Percentiles rank a stretch among this genome's conserved stretches.
phyloP scores from a whole-genome alignment of 1,284 basidiomycete genomes.

The Sporisorium reilianum region DNA sequence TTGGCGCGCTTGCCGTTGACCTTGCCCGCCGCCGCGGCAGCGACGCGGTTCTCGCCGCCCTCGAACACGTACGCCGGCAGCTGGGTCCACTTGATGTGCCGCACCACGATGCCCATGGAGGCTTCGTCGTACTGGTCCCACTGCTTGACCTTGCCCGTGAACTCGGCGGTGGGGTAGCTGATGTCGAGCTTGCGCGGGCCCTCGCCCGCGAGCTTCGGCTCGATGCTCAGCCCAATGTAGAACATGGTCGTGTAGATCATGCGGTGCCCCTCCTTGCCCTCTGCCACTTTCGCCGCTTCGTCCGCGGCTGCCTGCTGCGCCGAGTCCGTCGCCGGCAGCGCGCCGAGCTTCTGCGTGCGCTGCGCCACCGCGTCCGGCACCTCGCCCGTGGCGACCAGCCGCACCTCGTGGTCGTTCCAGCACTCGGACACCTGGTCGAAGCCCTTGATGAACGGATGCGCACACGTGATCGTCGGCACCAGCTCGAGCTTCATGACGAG shows the following conservation, averaged over 20 bases:
- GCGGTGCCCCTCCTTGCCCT: slow-evolving; percentile 73
- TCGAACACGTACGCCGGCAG: slow-evolving; percentile 86
- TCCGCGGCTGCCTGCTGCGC: slow-evolving; percentile 53
- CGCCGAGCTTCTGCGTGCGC: slow-evolving; percentile 57
- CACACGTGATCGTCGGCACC: slow-evolving; percentile 88
- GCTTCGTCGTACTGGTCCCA: slow-evolving; percentile 96
- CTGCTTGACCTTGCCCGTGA: slow-evolving; percentile 91
- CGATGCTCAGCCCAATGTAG: slow-evolving; percentile 93
- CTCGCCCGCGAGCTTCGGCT: slow-evolving; percentile 78
- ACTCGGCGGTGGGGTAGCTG: slow-evolving; percentile 95
- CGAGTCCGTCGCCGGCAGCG: slow-evolving; percentile 56
- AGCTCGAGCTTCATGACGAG: slow-evolving; percentile 97
- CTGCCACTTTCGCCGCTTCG: slow-evolving; percentile 51
- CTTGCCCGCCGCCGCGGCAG: slow-evolving; percentile 76
- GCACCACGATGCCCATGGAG: slow-evolving; percentile 92
- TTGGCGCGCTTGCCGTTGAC: slow-evolving; percentile 82
- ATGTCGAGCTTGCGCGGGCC: slow-evolving; percentile 84
- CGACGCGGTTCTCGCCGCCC: slow-evolving; percentile 71
- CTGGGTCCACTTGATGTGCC: slow-evolving; percentile 90
- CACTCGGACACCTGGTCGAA: slow-evolving; percentile 90
- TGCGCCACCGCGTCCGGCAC: slow-evolving; percentile 63
- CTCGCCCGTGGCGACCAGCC: slow-evolving; percentile 63
- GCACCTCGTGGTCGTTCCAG: slow-evolving; percentile 77
- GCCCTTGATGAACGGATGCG: slow-evolving; percentile 95
- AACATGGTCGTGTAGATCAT: slow-evolving; percentile 92